A percentile compares a stretch with the other conserved stretches of the same genome.
These are phyloP conservation scores for Coemansia furcata DNA, from an alignment of 192 early-diverging fungal genomes.

Conservation along the genomic window DNA sequence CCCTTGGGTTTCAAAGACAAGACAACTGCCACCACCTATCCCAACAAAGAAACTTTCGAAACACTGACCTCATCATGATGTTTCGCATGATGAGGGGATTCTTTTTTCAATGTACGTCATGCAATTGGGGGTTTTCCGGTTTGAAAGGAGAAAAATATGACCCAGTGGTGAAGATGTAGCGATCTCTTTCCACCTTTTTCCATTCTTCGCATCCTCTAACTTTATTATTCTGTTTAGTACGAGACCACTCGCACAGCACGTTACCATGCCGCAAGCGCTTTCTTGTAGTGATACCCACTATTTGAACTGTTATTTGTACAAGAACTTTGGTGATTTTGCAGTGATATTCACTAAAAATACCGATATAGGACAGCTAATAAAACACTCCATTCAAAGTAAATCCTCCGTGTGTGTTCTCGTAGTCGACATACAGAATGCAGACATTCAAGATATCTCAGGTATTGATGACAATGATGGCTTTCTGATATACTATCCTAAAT, in stretches of 20 bases:
- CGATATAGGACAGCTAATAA: background rate
- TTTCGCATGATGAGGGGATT: too few species aligned
- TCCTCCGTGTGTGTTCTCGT: background rate
- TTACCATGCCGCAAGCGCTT: background rate
- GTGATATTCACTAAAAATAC: background rate
- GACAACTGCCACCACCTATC: too few species aligned
- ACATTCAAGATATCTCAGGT: background rate
- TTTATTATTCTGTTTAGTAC: too few species aligned
- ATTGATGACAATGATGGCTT: background rate
- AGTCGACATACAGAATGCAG: background rate
- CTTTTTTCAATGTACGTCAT: too few species aligned
- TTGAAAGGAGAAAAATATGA: too few species aligned
- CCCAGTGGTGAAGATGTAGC: too few species aligned
- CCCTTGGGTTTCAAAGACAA: too few species aligned
- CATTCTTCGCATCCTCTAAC: too few species aligned
- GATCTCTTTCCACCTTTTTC: too few species aligned
- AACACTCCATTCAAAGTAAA: background rate
- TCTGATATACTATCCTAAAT: background rate
- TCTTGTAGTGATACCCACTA: background rate
- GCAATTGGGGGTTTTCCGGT: too few species aligned
- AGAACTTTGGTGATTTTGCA: background rate
- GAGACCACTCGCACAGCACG: background rate
- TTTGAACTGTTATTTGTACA: background rate
- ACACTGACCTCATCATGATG: too few species aligned
- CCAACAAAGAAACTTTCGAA: too few species aligned